A percentile compares a stretch with the other conserved stretches of the same genome.
Conservation (phyloP, 176 grass and related monocot genomes). For the Eleusine indica region DNA sequence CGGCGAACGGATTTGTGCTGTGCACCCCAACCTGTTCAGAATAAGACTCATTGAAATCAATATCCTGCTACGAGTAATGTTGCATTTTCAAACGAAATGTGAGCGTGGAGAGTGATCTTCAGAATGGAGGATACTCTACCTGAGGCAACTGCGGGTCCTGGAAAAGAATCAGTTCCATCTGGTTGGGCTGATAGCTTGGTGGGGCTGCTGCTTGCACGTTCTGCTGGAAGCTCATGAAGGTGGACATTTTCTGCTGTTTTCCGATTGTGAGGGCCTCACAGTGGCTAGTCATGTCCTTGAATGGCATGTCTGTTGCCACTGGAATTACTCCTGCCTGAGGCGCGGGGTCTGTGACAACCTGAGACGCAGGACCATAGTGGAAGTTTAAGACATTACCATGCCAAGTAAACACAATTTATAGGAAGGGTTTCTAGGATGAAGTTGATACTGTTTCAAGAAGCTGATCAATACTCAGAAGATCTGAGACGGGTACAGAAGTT, state of each 20-base stretch:
- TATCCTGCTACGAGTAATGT: background rate
- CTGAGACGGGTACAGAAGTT: slow-evolving; percentile 43
- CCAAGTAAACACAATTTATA: background rate
- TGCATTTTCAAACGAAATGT: background rate
- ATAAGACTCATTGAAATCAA: background rate
- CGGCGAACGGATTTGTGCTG: slow-evolving; percentile 64
- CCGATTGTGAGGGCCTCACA: slow-evolving; percentile 80
- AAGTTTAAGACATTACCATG: slow-evolving; percentile 18
- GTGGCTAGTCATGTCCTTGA: slow-evolving; percentile 75
- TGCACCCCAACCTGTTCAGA: slow-evolving; percentile 39
- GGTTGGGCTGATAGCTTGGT: slow-evolving; percentile 36
- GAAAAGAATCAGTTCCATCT: slow-evolving; percentile 47
- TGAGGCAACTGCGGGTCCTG: slow-evolving; percentile 28
- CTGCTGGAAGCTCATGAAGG: slow-evolving; percentile 69
- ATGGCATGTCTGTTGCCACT: slow-evolving; percentile 58
- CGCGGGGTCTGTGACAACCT: slow-evolving; percentile 53
- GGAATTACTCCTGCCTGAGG: slow-evolving; percentile 40
- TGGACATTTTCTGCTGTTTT: slow-evolving; percentile 91
- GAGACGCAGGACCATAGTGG: slow-evolving; percentile 20
- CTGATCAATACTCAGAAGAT: slow-evolving; percentile 86
- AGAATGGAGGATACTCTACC: slow-evolving; percentile 33
- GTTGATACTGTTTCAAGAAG: slow-evolving; percentile 85
- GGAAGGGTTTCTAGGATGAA: background rate
- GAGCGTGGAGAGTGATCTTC: background rate
- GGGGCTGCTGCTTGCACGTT: slow-evolving; percentile 16